phyloP scores from a whole-genome alignment of 2,329 filamentous ascomycete species.

The Juglanconis juglandina region DNA sequence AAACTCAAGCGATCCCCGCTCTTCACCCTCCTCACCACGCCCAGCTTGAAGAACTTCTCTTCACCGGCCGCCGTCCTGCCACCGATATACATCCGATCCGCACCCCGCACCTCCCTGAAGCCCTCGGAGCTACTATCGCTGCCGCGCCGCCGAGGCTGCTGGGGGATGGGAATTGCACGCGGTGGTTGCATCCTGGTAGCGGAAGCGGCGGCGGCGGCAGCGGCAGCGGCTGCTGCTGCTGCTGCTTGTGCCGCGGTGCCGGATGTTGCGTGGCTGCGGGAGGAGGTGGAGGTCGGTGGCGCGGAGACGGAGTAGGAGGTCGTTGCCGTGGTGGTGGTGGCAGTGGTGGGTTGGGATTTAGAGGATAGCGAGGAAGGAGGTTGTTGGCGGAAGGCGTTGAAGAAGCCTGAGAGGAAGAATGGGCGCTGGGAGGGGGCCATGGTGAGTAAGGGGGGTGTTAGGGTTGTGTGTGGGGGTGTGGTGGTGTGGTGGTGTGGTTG shows the following conservation, averaged over 20 bases:
- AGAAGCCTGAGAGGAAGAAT: slow-evolving; percentile 55
- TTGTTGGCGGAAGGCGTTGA: slow-evolving; percentile 53
- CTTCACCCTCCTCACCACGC: slow-evolving; percentile 68
- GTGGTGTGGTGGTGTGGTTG: neutral
- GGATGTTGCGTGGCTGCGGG: slow-evolving; percentile 15
- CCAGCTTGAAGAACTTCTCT: slow-evolving; percentile 77
- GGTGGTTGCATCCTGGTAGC: slow-evolving; percentile 13
- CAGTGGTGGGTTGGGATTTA: slow-evolving; percentile 31
- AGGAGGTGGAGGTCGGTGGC: slow-evolving; percentile 25
- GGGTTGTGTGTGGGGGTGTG: neutral
- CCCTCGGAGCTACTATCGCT: slow-evolving; percentile 75
- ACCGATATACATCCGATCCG: slow-evolving; percentile 80
- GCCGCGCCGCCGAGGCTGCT: slow-evolving; percentile 52
- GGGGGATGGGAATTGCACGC: slow-evolving; percentile 38
- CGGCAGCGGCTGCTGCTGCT: slow-evolving; percentile 27
- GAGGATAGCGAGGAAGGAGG: slow-evolving; percentile 31
- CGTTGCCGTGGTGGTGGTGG: slow-evolving; percentile 22
- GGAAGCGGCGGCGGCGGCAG: slow-evolving; percentile 20
- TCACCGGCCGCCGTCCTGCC: slow-evolving; percentile 73
- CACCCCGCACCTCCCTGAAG: slow-evolving; percentile 67
- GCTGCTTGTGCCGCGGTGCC: slow-evolving; percentile 29
- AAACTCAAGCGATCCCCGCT: slow-evolving; percentile 73
- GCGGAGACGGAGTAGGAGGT: slow-evolving; percentile 23
- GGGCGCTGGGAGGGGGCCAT: slow-evolving; percentile 51
- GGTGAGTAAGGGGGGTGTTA: slow-evolving; percentile 4